Evolutionary conservation across 306 rosid genomes (phyloP), one percentile per base, ranked within the genome.

Genomic region (Cucurbita moschata): DNA sequence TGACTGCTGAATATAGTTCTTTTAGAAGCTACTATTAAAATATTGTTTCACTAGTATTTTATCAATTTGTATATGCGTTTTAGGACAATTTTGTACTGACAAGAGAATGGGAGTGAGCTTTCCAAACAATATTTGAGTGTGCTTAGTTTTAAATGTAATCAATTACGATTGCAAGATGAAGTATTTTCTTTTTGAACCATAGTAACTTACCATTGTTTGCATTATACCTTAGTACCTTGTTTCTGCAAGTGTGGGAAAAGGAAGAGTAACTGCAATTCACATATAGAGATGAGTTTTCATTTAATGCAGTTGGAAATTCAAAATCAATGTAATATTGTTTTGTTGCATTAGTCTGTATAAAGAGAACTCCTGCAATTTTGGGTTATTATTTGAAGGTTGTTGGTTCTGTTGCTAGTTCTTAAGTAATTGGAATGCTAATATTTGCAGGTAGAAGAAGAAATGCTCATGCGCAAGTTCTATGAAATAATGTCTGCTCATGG

Each of bases 391-490:
- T 6, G 67, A 11, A 38, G 23, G 30, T 40, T 38, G n/a, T 65
- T 65, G 71, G n/a, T 65, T 65, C 52, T 65, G 10, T 65, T 18
- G 16, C 71, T 65, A 65, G 71, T 19, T 44, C 53, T 3, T 5
- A 10, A 18, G 37, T 7, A 66, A 66, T 21, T 44, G 40, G 10
- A 12, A 30, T 67, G 46, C 54, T 75, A 55, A n/a, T 44, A 77
- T 71, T 38, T 72, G 72, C 67, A 81, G 89, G 87, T 79, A n/a
- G 89, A 81, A 80, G 89, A 86, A 77, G 87, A 83, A 77, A 86
- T 83, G 89, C 77, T 86, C 65, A 83, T 81, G 89, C 81, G 81
- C 57, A 86, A 86, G 44, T 83, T 81, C 19, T 83, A 81, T 9
- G 82, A 82, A 65, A 79, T 86, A n/a, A 79, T 81, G 87, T 67